Base-by-base conservation (phyloP, 352 stramenopile genomes). In the Globisporangium cystogenes region DNA sequence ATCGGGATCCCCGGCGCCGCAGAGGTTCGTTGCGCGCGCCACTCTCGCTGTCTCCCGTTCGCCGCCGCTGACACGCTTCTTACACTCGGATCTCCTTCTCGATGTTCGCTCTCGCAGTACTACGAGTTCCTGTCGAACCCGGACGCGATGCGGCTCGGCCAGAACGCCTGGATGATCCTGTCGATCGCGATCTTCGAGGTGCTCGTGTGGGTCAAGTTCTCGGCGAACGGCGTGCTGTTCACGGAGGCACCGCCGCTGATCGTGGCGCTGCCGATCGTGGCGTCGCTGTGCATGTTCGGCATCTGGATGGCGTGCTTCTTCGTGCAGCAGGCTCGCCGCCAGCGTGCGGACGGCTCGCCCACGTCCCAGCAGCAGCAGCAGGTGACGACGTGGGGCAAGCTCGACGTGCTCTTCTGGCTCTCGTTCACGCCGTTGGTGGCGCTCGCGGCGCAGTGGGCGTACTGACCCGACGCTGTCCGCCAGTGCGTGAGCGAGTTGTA, bases 51-150 rank as follows among this genome's bases (percentile, higher is more conserved):
- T 29, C 26, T 29, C 26, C 26, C 5, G 26, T 29, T 29, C 26
- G 26, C 26, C 26, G 5, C 2, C 26, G 5, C 2, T 5, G 26
- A 29, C 26, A 29, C 6, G 11, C 31, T 36, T 6, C 31, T 36
- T 6, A 11, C 6, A 36, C 31, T n/a, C n/a, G n/a, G n/a, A n/a
- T 29, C 26, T 29, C 26, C 5, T 5, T 29, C 26, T 29, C 26
- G 2, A 2, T 29, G 26, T 29, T 29, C 3, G 26, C 26, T 29
- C 26, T 29, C 39, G 1, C 46, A 90, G 77, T 95, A 91, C 60
- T 93, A 93, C 48, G 82, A 93, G 65, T 95, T 93, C 53, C 64
- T 95, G 47, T 67, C 77, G 14, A 91, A 95, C 51, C 79, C 82
- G 1, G 70, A 88, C 26, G 88, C 79, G 64, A 70, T 66, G 59